A percentile compares a stretch with the other conserved stretches of the same genome.
phyloP scores from a whole-genome alignment of 305 asterid genomes.

The Caryopteris hybrid region DNA sequence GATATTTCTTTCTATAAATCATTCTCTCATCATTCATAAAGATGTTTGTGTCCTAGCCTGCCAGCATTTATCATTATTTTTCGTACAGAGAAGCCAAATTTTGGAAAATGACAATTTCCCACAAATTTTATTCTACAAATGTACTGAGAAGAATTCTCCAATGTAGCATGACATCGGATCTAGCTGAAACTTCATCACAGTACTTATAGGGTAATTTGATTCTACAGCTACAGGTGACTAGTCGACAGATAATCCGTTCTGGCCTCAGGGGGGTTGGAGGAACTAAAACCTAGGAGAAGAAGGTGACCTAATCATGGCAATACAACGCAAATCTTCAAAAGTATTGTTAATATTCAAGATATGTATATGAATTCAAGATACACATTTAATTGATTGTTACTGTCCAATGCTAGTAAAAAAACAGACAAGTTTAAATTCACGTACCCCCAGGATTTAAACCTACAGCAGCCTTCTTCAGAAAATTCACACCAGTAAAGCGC shows the following conservation, averaged over 20 bases:
- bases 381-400: not conserved
- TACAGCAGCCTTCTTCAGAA: constrained; percentile 71
- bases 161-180: too few relatives aligned
- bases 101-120: not conserved
- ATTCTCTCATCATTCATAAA: not conserved
- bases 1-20: not conserved
- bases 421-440: constrained; percentile 19
- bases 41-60: not conserved
- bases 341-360: not conserved
- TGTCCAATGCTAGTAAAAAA: not conserved
- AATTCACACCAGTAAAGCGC: constrained; percentile 80
- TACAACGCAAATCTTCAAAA: not conserved
- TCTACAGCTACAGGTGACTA: too few relatives aligned
- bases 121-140: too few relatives aligned
- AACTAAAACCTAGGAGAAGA: not conserved
- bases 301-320: not conserved
- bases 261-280: too few relatives aligned
- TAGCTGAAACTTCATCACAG: too few relatives aligned
- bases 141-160: not conserved
- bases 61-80: not conserved
- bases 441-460: constrained; percentile 91
- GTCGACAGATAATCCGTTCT: too few relatives aligned
- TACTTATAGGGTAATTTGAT: too few relatives aligned
- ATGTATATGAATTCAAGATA: not conserved
- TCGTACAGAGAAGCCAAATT: not conserved